phyloP scores from a whole-genome alignment of 306 rosid species.

The Trichosanthes truncata region DNA sequence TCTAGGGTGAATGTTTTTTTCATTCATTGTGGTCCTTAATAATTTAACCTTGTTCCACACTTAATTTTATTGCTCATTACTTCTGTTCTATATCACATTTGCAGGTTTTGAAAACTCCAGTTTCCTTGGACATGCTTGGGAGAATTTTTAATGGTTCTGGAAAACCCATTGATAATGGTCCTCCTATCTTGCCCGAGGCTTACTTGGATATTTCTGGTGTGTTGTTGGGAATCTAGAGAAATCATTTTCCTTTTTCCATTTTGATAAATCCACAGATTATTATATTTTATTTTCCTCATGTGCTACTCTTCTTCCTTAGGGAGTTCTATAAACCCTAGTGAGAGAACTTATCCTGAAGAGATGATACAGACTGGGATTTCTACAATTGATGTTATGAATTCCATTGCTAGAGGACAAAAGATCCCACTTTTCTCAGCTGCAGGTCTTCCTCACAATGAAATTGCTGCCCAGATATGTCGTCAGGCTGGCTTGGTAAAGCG shows the following conservation, averaged over 20 bases:
- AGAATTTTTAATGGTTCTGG: slow-evolving; percentile 99
- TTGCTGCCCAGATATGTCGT: slow-evolving; percentile 99
- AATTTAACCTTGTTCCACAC: slow-evolving; percentile 5
- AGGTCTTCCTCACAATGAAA: slow-evolving; percentile 99
- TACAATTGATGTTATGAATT: slow-evolving; percentile 98
- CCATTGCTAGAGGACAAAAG: slow-evolving; percentile 99
- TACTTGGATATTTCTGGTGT: slow-evolving; percentile 95
- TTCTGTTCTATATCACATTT: not conserved
- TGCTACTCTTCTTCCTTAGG: slow-evolving; percentile 34
- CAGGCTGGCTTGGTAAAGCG: slow-evolving; percentile 99
- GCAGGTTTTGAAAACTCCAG: slow-evolving; percentile 97
- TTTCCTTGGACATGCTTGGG: slow-evolving; percentile 96
- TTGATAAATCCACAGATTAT: not conserved
- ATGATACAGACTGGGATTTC: slow-evolving; percentile 99
- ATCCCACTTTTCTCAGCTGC: slow-evolving; percentile 99
- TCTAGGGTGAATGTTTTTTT: not conserved
- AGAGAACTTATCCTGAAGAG: slow-evolving; percentile 99
- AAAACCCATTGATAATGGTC: slow-evolving; percentile 97
- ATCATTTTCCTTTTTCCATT: not conserved
- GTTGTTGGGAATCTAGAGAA: slow-evolving; percentile 10
- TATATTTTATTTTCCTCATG: not conserved
- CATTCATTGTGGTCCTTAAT: not conserved
- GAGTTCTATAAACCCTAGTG: slow-evolving; percentile 98
- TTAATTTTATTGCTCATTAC: slow-evolving; percentile 12
- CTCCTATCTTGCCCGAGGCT: slow-evolving; percentile 97